Percentiles rank a stretch among this genome's conserved stretches.
These are phyloP conservation scores for Dictyostelium discoideum DNA, from an alignment of 78 protist genomes.

Conservation along the genomic window DNA sequence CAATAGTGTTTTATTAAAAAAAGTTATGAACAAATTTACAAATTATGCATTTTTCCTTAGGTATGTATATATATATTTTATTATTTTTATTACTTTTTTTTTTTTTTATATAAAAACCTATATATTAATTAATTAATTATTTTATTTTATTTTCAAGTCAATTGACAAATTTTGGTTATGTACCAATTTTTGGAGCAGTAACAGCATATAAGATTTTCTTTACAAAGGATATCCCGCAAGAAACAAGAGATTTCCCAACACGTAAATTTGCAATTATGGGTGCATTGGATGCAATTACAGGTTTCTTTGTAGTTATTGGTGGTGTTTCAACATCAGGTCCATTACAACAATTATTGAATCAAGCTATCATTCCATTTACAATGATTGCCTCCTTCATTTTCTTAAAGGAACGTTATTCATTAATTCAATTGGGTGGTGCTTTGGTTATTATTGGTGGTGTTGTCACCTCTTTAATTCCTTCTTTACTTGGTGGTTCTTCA, in stretches of 20 bases:
- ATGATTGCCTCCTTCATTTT: conserved; percentile 41
- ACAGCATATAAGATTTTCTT: conserved; percentile 25
- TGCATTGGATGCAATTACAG: conserved; percentile 64
- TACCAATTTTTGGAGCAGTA: conserved; percentile 73
- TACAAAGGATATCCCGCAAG: conserved; percentile 55
- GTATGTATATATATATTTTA: too few species aligned
- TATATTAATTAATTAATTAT: too few species aligned
- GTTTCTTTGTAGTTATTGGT: conserved; percentile 76
- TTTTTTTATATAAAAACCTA: too few species aligned
- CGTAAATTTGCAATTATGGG: conserved; percentile 63
- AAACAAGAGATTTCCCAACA: conserved; percentile 44
- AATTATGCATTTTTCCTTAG: conserved; percentile 70
- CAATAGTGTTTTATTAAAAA: conserved; percentile 47
- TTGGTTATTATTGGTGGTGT: conserved; percentile 63
- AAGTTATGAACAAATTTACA: conserved; percentile 42
- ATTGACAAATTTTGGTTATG: conserved; percentile 65
- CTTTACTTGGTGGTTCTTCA: conserved; percentile 21
- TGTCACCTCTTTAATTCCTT: conserved; percentile 32
- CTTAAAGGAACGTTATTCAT: conserved; percentile 47
- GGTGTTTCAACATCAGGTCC: conserved; percentile 70
- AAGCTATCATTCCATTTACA: conserved; percentile 71
- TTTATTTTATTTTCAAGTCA: conserved; percentile 27
- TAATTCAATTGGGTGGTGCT: conserved; percentile 56
- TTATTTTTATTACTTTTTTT: too few species aligned
- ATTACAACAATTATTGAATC: conserved; percentile 73